A percentile compares a stretch with the other conserved stretches of the same genome.
Conservation (phyloP, 257 asterid genomes). For the Perilla frutescens region DNA sequence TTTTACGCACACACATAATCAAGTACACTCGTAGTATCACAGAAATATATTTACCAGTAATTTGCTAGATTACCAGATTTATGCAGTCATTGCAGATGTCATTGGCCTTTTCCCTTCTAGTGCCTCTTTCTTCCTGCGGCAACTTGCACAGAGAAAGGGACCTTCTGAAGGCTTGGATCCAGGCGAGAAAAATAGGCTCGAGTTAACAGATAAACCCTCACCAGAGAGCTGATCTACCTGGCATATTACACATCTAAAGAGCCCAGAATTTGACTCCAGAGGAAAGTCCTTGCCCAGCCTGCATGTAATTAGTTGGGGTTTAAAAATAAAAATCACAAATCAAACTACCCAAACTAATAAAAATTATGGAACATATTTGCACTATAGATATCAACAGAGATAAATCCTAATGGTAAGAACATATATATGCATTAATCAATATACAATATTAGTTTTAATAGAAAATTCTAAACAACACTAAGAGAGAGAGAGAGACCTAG, state of each 20-base stretch:
- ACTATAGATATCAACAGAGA: too few relatives aligned
- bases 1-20: conserved; percentile 21
- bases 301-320: conserved; percentile 32
- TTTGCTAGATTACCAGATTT: conserved; percentile 49
- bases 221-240: conserved; percentile 79
- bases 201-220: conserved; percentile 84
- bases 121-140: conserved; percentile 91
- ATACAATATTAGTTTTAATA: too few relatives aligned
- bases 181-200: conserved; percentile 91
- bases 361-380: too few relatives aligned
- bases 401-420: too few relatives aligned
- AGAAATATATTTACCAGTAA: conserved; percentile 46
- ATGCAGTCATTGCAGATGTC: conserved; percentile 55
- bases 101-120: conserved; percentile 87
- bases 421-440: too few relatives aligned
- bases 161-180: conserved; percentile 97
- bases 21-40: background rate
- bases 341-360: too few relatives aligned
- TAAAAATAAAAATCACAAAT: too few relatives aligned
- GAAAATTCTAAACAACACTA: too few relatives aligned
- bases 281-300: conserved; percentile 99
- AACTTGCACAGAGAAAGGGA: conserved; percentile 90
- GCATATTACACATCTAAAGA: too few relatives aligned
- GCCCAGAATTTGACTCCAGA: too few relatives aligned
- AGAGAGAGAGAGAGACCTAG: too few relatives aligned